Evolutionary conservation across 495 filamentous ascomycete genomes (phyloP).

Genomic region (Elaphomyces granulatus): DNA sequence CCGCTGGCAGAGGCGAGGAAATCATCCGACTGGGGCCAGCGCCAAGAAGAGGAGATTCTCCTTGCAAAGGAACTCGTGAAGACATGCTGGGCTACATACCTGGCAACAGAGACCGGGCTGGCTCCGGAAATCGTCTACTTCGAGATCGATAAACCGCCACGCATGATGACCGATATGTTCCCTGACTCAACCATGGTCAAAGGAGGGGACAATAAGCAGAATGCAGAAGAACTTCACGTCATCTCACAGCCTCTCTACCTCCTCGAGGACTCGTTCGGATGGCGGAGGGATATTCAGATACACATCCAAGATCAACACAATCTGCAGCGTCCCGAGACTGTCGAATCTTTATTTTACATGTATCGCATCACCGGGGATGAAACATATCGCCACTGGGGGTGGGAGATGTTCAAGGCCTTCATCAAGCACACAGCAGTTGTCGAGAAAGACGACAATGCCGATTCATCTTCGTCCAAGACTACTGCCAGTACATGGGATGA

Average conservation of each 20-base stretch:
- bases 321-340: slow-evolving; percentile 88
- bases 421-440: slow-evolving; percentile 63
- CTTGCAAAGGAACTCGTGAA: slow-evolving; percentile 84
- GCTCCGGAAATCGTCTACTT: slow-evolving; percentile 91
- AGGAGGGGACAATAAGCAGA: slow-evolving; percentile 6
- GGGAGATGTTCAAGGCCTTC: slow-evolving; percentile 95
- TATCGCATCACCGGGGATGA: slow-evolving; percentile 92
- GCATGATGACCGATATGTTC: slow-evolving; percentile 29
- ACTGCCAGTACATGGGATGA: slow-evolving; percentile 1
- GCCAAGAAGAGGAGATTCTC: slow-evolving; percentile 73
- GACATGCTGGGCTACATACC: slow-evolving; percentile 96
- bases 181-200: slow-evolving; percentile 18
- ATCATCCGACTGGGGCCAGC: slow-evolving; percentile 51
- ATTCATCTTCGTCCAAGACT: slow-evolving; percentile 5
- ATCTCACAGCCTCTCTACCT: slow-evolving; percentile 22
- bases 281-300: slow-evolving; percentile 65
- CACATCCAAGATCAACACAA: slow-evolving; percentile 71
- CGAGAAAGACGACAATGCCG: slow-evolving; percentile 37
- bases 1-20: slow-evolving; percentile 60
- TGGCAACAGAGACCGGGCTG: slow-evolving; percentile 70
- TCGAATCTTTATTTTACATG: slow-evolving; percentile 95
- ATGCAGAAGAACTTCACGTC: slow-evolving; percentile 17
- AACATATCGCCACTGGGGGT: slow-evolving; percentile 91
- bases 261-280: slow-evolving; percentile 19
- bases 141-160: slow-evolving; percentile 42